These are phyloP conservation scores for Pseudogymnoascus pannorum DNA, from an alignment of 2,329 filamentous ascomycete genomes.

Conservation along the genomic window DNA sequence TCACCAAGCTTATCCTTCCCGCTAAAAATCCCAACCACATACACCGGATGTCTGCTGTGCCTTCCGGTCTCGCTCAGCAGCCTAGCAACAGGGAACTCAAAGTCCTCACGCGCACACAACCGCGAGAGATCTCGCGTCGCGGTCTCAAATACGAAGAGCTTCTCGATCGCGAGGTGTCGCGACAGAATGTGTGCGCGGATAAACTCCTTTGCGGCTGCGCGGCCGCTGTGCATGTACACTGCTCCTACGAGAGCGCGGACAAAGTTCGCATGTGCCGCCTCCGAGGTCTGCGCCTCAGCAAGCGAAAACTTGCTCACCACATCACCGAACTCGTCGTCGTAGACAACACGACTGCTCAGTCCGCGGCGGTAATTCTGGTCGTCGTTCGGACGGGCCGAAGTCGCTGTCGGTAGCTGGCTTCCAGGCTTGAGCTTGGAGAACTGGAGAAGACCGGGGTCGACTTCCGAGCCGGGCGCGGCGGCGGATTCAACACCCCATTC, in stretches of 20 bases:
- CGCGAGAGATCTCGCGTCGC: constrained; percentile 77
- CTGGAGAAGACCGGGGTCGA: constrained; percentile 85
- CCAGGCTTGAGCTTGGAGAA: constrained; percentile 49
- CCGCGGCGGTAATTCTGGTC: constrained; percentile 54
- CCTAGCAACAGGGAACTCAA: constrained; percentile 78
- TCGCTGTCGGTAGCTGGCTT: constrained; percentile 36
- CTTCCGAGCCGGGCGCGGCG: constrained; percentile 80
- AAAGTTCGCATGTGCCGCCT: constrained; percentile 61
- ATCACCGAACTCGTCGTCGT: constrained; percentile 82
- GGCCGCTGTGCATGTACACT: constrained; percentile 77
- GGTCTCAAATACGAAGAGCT: constrained; percentile 75
- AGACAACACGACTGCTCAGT: constrained; percentile 68
- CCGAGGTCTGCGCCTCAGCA: constrained; percentile 22
- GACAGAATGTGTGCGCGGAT: constrained; percentile 77
- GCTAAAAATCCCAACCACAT: constrained; percentile 88
- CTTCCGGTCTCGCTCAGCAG: constrained; percentile 89
- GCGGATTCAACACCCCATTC: constrained; percentile 91
- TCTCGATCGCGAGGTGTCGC: constrained; percentile 66
- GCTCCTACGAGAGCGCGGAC: constrained; percentile 78
- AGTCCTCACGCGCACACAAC: constrained; percentile 82
- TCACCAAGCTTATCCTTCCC: constrained; percentile 88
- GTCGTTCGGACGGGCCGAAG: constrained; percentile 44
- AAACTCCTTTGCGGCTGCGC: constrained; percentile 72
- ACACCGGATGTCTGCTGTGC: constrained; percentile 77
- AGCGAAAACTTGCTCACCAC: constrained; percentile 29